Evolutionary conservation across 257 asterid species (phyloP).

Genomic region (Henckelia pumila): DNA sequence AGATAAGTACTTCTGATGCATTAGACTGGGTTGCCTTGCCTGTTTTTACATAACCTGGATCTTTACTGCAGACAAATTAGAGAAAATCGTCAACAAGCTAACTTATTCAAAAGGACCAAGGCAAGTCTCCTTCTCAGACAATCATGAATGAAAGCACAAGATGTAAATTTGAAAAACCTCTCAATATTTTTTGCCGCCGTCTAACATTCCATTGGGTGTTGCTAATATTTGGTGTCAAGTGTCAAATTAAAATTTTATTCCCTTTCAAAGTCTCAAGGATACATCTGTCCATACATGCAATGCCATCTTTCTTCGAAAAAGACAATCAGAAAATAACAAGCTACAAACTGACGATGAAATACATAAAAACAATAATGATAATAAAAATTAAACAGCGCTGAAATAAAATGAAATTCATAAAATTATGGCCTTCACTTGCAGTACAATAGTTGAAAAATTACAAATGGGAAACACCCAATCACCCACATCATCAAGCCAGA

Average conservation of each 20-base stretch:
- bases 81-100: conserved; percentile 27
- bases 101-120: conserved; percentile 18
- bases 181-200: not conserved
- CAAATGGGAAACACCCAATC: not conserved
- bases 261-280: not conserved
- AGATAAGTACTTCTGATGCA: conserved; percentile 51
- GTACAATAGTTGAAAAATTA: not conserved
- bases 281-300: not conserved
- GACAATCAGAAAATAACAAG: not conserved
- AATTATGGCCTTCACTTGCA: not conserved
- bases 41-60: conserved; percentile 77
- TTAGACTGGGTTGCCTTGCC: conserved; percentile 44
- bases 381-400: not conserved
- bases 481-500: not conserved
- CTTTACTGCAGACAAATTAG: conserved; percentile 63
- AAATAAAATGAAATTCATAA: not conserved
- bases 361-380: not conserved
- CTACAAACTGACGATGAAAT: not conserved
- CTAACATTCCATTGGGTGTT: not conserved
- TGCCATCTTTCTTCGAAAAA: not conserved
- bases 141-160: conserved; percentile 7
- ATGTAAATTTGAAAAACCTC: conserved; percentile 9
- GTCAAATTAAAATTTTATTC: too few relatives aligned
- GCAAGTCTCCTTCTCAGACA: conserved; percentile 15
- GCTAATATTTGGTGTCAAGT: too few relatives aligned